These are phyloP conservation scores for Apophysomyces sp. DNA, from an alignment of 371 early-diverging fungal species.

Conservation along the genomic window DNA sequence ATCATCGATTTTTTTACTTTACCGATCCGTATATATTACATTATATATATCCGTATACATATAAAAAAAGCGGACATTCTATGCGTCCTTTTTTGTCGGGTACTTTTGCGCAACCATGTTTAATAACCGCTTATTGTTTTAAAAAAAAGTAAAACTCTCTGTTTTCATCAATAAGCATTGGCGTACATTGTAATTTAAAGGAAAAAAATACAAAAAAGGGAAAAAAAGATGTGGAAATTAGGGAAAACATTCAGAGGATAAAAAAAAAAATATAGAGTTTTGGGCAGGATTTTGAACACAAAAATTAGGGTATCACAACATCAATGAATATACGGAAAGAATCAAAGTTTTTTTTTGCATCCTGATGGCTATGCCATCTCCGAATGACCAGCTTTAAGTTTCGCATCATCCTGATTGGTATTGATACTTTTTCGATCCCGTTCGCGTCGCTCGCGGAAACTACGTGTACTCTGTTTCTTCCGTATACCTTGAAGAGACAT, in stretches of 20 bases:
- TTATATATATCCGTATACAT: not conserved
- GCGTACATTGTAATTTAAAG: not conserved
- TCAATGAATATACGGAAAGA: not conserved
- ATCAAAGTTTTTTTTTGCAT: not conserved
- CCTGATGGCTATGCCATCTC: not conserved
- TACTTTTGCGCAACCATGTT: not conserved
- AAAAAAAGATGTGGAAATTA: not conserved
- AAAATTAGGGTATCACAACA: slow-evolving; percentile 1
- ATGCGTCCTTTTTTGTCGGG: not conserved
- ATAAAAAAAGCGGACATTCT: not conserved
- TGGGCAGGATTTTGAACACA: not conserved
- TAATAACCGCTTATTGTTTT: not conserved
- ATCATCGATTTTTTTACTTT: not conserved
- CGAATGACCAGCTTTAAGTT: not conserved
- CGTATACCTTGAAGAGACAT: slow-evolving; percentile 45
- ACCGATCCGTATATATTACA: too few relatives aligned
- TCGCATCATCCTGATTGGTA: not conserved
- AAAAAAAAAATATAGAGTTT: not conserved
- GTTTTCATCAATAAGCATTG: not conserved
- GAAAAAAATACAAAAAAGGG: not conserved
- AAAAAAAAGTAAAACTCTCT: not conserved
- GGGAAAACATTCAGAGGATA: not conserved
- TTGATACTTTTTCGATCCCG: slow-evolving; percentile 40
- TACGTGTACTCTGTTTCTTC: slow-evolving; percentile 48
- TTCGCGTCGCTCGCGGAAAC: slow-evolving; percentile 48